phyloP scores from a whole-genome alignment of 2,329 filamentous ascomycete species.

The Fusarium luffae region DNA sequence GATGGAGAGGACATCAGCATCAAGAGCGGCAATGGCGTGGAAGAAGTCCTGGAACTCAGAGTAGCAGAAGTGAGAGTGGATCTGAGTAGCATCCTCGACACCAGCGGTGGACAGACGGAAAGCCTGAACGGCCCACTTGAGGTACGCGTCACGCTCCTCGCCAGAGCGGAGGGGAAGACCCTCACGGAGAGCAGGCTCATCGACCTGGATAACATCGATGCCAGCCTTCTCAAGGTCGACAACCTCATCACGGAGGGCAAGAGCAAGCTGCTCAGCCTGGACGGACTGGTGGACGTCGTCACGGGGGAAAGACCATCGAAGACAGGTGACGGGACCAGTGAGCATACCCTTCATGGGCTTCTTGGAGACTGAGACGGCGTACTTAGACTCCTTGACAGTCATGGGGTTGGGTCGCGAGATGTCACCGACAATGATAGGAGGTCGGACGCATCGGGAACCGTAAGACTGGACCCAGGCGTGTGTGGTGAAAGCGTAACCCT shows the following conservation, averaged over 20 bases:
- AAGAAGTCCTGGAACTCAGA: conserved; percentile 99
- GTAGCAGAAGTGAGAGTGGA: conserved; percentile 99
- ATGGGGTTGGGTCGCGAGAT: conserved; percentile 96
- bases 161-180: conserved; percentile 96
- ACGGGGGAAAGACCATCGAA: conserved; percentile 99
- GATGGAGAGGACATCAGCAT: conserved; percentile 97
- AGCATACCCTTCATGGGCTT: conserved; percentile 99
- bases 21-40: conserved; percentile 97
- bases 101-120: conserved; percentile 96
- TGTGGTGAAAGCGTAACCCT: conserved; percentile 98
- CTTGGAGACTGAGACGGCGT: conserved; percentile 93
- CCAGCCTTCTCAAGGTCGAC: conserved; percentile 97
- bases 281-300: conserved; percentile 99
- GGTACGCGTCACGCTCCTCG: conserved; percentile 95
- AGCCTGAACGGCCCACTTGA: conserved; percentile 96
- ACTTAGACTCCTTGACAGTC: conserved; percentile 99
- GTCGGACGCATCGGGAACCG: conserved; percentile 97
- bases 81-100: conserved; percentile 95
- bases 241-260: conserved; percentile 98
- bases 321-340: conserved; percentile 97
- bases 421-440: conserved; percentile 98
- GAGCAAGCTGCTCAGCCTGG: conserved; percentile 97
- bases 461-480: conserved; percentile 99
- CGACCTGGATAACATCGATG: conserved; percentile 98
- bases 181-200: conserved; percentile 98